These are phyloP conservation scores for Sugiyamaella grinbergsii DNA, from an alignment of 1,139 yeast genomes.

Conservation along the genomic window DNA sequence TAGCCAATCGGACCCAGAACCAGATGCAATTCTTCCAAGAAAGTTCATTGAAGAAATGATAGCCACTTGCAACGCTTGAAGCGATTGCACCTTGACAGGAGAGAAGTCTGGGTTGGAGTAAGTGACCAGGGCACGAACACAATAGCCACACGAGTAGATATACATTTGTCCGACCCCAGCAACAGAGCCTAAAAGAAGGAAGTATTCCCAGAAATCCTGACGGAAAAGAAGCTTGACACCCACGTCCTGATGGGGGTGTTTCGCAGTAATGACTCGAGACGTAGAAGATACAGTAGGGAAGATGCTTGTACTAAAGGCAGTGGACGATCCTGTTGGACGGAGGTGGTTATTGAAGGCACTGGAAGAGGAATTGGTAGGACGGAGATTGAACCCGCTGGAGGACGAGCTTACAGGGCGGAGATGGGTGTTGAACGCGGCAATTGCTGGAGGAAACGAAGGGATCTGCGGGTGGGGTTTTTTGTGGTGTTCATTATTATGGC, in stretches of 20 bases:
- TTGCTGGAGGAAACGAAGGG: not conserved
- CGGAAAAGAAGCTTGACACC: constrained; percentile 26
- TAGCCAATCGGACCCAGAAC: constrained; percentile 61
- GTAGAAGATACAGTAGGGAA: constrained; percentile 10
- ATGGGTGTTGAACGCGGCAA: not conserved
- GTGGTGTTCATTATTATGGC: too few species aligned
- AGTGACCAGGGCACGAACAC: constrained; percentile 55
- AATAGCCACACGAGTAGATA: constrained; percentile 68
- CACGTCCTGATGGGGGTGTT: constrained; percentile 14
- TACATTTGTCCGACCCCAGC: constrained; percentile 77
- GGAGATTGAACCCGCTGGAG: not conserved
- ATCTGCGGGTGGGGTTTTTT: not conserved
- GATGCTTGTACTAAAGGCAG: constrained; percentile 1
- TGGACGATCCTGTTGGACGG: constrained; percentile 2
- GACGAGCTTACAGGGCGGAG: not conserved
- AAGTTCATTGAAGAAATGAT: constrained; percentile 65
- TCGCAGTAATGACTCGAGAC: constrained; percentile 1
- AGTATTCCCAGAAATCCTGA: constrained; percentile 43
- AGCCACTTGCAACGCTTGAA: constrained; percentile 74
- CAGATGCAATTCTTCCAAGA: constrained; percentile 63
- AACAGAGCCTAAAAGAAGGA: constrained; percentile 55
- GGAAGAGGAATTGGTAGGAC: constrained; percentile 3
- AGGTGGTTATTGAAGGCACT: not conserved
- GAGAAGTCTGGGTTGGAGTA: constrained; percentile 38
- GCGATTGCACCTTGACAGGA: constrained; percentile 38